Conservation (phyloP, 2,329 filamentous ascomycete species). For the Penicillium italicum region DNA sequence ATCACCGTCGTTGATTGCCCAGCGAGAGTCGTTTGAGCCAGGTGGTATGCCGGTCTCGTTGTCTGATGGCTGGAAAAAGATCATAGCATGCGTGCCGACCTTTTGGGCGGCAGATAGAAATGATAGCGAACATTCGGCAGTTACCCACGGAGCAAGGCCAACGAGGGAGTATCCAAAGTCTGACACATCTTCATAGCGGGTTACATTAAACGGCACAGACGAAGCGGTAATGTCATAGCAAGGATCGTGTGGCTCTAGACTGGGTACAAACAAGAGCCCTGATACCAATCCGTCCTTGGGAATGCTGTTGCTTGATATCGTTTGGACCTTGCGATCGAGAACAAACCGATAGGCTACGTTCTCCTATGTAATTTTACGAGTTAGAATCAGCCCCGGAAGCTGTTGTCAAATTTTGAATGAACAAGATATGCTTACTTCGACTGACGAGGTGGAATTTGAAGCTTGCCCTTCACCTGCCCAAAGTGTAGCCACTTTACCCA, state of each 20-base stretch:
- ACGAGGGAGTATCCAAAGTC: slow-evolving; percentile 67
- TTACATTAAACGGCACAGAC: slow-evolving; percentile 73
- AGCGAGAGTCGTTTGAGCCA: slow-evolving; percentile 58
- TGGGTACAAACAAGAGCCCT: slow-evolving; percentile 82
- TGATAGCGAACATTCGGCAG: slow-evolving; percentile 64
- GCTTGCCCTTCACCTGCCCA: slow-evolving; percentile 35
- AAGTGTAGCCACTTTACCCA: slow-evolving; percentile 34
- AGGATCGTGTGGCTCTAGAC: slow-evolving; percentile 54
- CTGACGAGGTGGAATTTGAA: slow-evolving; percentile 31
- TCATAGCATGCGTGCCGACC: slow-evolving; percentile 58
- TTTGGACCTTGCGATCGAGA: slow-evolving; percentile 61
- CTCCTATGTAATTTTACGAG: slow-evolving; percentile 17
- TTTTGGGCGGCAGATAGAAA: slow-evolving; percentile 63
- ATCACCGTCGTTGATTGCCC: slow-evolving; percentile 67
- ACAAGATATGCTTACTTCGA: slow-evolving; percentile 33
- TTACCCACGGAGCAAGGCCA: slow-evolving; percentile 84
- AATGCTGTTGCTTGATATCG: slow-evolving; percentile 66
- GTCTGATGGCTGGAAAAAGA: slow-evolving; percentile 53
- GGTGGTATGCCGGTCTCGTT: slow-evolving; percentile 59
- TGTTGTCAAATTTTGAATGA: slow-evolving; percentile 1
- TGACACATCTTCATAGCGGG: slow-evolving; percentile 64
- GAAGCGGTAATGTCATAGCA: slow-evolving; percentile 62
- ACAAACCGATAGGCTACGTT: slow-evolving; percentile 36
- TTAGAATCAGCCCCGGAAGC: neutral
- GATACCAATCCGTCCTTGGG: slow-evolving; percentile 61